These are phyloP conservation scores for Diaporthe caulivora DNA, from an alignment of 2,329 filamentous ascomycete species.

Conservation along the genomic window DNA sequence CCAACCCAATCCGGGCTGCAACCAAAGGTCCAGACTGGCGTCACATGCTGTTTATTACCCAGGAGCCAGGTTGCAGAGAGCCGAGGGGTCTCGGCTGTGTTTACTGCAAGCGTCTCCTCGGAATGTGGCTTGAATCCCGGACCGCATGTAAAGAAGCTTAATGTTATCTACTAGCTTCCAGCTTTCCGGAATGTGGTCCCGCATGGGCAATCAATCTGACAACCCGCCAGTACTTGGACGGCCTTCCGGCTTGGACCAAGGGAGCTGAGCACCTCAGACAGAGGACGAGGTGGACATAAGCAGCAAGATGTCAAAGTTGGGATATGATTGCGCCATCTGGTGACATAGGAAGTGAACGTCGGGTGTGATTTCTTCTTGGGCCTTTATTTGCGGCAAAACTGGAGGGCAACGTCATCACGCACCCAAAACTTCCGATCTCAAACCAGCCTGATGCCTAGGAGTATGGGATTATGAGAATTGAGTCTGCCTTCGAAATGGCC, in stretches of 20 bases:
- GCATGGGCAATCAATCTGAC: constrained; percentile 18
- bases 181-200: constrained; percentile 15
- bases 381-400: constrained; percentile 1
- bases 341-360: background rate
- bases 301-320: constrained; percentile 1
- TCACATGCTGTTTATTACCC: background rate
- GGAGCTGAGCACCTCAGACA: too few species aligned
- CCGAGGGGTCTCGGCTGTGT: background rate
- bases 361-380: background rate
- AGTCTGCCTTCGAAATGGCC: background rate
- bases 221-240: constrained; percentile 7
- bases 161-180: background rate
- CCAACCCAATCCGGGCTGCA: background rate
- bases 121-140: constrained; percentile 15
- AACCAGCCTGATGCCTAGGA: background rate
- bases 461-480: background rate
- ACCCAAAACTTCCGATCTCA: background rate
- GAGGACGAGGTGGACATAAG: background rate
- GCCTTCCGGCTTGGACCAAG: background rate
- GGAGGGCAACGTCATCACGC: background rate
- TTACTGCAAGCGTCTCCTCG: background rate
- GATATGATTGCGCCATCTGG: background rate
- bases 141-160: constrained; percentile 21
- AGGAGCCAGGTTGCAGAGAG: background rate
- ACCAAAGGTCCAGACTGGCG: background rate